phyloP scores from a whole-genome alignment of 192 early-diverging fungal genomes.

The Funneliformis mosseae region DNA sequence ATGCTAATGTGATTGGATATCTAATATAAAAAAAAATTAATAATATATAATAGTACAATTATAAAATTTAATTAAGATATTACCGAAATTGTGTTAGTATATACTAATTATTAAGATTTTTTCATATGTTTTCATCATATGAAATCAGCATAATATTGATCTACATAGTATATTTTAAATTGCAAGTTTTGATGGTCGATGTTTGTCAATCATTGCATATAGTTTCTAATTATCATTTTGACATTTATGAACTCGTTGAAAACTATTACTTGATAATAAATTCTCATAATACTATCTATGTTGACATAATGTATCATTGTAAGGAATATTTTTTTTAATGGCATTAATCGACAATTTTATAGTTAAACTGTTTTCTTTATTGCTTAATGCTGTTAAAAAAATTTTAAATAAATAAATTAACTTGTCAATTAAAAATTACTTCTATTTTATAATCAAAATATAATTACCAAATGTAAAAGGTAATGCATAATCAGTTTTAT shows the following conservation, averaged over 20 bases:
- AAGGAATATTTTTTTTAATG: neutral
- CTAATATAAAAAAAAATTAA: neutral
- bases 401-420: too few species aligned
- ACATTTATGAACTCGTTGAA: neutral
- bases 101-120: neutral
- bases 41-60: too few species aligned
- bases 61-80: neutral
- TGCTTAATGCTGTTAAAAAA: neutral
- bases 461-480: slow-evolving; percentile 13
- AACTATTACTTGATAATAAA: neutral
- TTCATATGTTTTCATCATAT: neutral
- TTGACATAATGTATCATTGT: neutral
- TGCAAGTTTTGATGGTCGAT: neutral
- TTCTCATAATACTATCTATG: neutral
- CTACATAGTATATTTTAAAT: neutral
- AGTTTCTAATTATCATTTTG: neutral
- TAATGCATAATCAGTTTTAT: neutral
- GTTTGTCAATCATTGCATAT: neutral
- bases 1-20: neutral
- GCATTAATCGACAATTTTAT: neutral
- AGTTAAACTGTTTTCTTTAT: neutral
- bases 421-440: too few species aligned
- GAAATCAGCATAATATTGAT: neutral
- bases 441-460: neutral
- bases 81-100: neutral